phyloP scores from a whole-genome alignment of 2,329 filamentous ascomycete species.

The Fusarium anguioides region DNA sequence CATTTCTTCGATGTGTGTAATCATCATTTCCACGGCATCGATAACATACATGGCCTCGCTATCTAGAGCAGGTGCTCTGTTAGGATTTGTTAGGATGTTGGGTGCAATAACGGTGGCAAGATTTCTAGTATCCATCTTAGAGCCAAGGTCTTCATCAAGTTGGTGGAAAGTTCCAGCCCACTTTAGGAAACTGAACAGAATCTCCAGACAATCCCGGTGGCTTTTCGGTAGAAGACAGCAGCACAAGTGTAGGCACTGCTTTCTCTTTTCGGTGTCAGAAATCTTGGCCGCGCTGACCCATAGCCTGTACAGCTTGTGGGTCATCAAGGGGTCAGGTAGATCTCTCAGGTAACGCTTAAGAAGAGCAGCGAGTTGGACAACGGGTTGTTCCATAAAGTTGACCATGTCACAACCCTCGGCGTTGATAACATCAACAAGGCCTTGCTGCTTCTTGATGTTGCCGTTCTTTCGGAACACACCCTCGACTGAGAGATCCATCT shows the following conservation, averaged over 20 bases:
- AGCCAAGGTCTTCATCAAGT: conserved; percentile 94
- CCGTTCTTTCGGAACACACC: conserved; percentile 99
- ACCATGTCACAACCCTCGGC: conserved; percentile 85
- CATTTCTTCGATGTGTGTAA: conserved; percentile 94
- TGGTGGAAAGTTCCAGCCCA: conserved; percentile 98
- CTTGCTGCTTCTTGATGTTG: conserved; percentile 93
- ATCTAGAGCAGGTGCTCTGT: conserved; percentile 76
- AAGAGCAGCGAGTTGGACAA: conserved; percentile 92
- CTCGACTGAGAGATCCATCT: conserved; percentile 99
- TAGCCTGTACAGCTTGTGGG: conserved; percentile 90
- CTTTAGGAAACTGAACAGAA: conserved; percentile 94
- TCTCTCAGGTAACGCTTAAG: conserved; percentile 96
- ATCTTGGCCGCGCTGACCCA: conserved; percentile 94
- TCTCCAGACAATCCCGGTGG: conserved; percentile 93
- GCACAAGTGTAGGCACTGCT: conserved; percentile 87
- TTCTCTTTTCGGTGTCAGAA: conserved; percentile 80
- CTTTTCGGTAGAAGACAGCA: conserved; percentile 93
- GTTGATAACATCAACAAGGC: conserved; percentile 87
- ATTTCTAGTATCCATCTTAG: conserved; percentile 99
- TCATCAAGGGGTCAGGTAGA: conserved; percentile 92
- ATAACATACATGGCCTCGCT: conserved; percentile 93
- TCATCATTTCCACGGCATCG: conserved; percentile 89
- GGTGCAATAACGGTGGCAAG: conserved; percentile 97
- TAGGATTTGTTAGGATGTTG: conserved; percentile 84
- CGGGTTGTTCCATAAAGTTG: conserved; percentile 87